These are phyloP conservation scores for Vanderwaltozyma yarrowii DNA, from an alignment of 805 yeast species.

Conservation along the genomic window DNA sequence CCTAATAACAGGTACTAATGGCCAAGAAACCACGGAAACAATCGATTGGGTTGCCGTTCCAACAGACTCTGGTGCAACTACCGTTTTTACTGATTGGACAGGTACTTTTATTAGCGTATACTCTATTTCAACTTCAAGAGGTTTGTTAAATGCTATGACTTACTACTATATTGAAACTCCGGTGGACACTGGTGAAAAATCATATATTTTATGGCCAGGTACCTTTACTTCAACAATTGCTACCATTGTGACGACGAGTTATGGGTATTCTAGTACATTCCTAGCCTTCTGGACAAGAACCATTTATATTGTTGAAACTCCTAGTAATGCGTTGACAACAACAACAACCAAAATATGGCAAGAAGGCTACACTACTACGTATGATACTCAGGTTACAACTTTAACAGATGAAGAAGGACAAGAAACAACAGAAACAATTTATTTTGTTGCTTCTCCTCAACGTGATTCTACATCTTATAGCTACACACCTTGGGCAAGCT, in stretches of 20 bases:
- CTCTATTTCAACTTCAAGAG: neutral
- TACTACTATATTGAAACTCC: neutral
- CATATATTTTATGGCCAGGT: conserved; percentile 1
- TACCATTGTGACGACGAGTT: neutral
- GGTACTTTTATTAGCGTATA: neutral
- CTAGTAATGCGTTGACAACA: too few species aligned
- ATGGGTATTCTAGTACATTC: neutral
- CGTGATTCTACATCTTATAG: too few species aligned
- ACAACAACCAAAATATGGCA: too few species aligned
- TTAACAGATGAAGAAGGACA: too few species aligned
- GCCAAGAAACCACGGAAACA: neutral
- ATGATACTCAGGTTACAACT: too few species aligned
- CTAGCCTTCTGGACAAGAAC: neutral
- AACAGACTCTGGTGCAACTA: neutral
- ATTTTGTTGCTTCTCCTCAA: too few species aligned
- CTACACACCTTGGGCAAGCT: too few species aligned
- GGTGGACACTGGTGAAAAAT: neutral
- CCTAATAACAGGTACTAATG: neutral
- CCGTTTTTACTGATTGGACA: conserved; percentile 1
- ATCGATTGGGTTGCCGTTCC: conserved; percentile 1
- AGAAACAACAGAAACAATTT: too few species aligned
- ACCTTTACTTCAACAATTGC: neutral
- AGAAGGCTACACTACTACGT: too few species aligned
- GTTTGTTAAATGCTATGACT: too few species aligned
- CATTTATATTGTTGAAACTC: conserved; percentile 1